These are phyloP conservation scores for Epithemia pelagica DNA, from an alignment of 108 stramenopile genomes.

Conservation along the genomic window DNA sequence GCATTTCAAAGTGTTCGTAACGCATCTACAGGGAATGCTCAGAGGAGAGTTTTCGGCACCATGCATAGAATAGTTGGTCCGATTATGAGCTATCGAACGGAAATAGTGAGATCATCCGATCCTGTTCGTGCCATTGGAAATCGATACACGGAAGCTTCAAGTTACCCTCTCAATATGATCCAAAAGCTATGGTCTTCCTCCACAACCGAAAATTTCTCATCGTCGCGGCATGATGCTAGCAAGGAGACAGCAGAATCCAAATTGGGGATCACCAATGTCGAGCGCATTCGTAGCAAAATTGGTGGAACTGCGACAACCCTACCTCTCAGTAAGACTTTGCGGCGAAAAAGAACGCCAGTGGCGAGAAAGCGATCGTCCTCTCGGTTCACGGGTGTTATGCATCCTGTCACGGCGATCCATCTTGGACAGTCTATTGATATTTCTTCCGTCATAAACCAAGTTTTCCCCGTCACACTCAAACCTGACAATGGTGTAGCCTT, in stretches of 20 bases:
- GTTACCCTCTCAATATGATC: no score
- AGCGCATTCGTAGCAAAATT: background rate
- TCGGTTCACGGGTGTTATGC: background rate
- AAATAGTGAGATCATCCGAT: no score
- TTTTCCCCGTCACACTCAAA: slow-evolving; percentile 2
- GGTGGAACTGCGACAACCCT: background rate
- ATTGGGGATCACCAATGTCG: background rate
- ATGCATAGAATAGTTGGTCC: no score
- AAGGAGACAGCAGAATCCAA: background rate
- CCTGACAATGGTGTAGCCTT: background rate
- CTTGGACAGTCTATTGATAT: slow-evolving; percentile 14
- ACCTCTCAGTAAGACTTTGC: background rate
- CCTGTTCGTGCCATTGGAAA: no score
- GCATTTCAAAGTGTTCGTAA: no score
- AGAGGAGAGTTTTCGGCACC: no score
- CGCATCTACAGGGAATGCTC: no score
- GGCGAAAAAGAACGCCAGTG: background rate
- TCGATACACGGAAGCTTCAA: no score
- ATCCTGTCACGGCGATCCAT: slow-evolving; percentile 9
- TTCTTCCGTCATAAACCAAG: background rate
- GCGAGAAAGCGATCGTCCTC: background rate
- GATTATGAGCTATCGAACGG: no score
- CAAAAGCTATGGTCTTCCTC: no score
- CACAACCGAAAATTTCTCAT: no score
- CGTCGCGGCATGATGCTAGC: no score